Conservation (phyloP, 345 rosid genomes). For the Conringia planisiliqua region DNA sequence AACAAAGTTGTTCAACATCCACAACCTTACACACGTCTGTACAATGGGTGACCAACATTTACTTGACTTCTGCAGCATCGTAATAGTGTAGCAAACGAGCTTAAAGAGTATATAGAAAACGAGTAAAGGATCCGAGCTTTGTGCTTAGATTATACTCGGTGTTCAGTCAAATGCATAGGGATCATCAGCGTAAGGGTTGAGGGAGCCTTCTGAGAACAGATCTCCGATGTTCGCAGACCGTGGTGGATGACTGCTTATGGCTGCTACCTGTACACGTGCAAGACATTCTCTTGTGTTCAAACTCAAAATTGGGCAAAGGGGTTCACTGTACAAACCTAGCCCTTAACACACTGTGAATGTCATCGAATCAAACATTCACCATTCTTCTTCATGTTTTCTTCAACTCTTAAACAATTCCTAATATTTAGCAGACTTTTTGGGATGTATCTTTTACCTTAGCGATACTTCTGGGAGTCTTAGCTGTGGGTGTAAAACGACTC, state of each 20-base stretch:
- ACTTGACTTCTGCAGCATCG: background rate
- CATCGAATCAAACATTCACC: background rate
- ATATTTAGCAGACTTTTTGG: background rate
- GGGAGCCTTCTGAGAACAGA: constrained; percentile 84
- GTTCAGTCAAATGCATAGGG: constrained; percentile 86
- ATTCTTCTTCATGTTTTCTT: background rate
- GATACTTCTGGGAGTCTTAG: constrained; percentile 42
- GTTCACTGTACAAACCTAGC: background rate
- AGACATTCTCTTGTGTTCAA: background rate
- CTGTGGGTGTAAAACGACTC: constrained; percentile 52
- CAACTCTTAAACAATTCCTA: background rate
- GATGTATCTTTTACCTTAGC: constrained; percentile 46
- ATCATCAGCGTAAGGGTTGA: constrained; percentile 91
- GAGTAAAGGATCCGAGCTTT: constrained; percentile 6
- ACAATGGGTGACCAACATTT: background rate
- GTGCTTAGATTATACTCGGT: background rate
- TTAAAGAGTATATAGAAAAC: background rate
- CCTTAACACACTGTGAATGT: background rate
- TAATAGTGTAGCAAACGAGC: background rate
- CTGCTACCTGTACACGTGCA: constrained; percentile 44
- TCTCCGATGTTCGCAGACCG: constrained; percentile 77
- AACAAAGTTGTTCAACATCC: background rate
- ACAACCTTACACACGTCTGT: background rate
- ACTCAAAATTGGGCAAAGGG: background rate
- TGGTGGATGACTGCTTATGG: constrained; percentile 35